Percentiles rank a stretch among this genome's conserved stretches.
Conservation (phyloP, 257 asterid species). For the Solanum gandarillasii region DNA sequence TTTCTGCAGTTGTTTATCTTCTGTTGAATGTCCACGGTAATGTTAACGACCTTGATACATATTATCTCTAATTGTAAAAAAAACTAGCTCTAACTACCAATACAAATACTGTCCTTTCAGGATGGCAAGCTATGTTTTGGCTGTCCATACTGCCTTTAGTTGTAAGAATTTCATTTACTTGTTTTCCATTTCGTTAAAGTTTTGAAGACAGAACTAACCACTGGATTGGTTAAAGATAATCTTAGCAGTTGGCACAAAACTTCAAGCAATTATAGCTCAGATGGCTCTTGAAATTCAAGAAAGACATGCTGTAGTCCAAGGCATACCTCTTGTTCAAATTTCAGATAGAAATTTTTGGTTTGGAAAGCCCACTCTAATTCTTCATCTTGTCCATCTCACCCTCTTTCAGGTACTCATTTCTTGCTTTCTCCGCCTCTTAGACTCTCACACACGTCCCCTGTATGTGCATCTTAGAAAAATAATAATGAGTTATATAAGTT, state of each 20-base stretch:
- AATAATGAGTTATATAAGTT: not conserved
- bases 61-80: not conserved
- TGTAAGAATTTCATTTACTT: not conserved
- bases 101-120: constrained; percentile 23
- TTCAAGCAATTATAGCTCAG: constrained; percentile 75
- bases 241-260: constrained; percentile 90
- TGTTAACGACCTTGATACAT: not conserved
- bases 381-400: constrained; percentile 62
- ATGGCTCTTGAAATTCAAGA: constrained; percentile 97
- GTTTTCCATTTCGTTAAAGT: not conserved
- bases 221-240: constrained; percentile 42
- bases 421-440: not conserved
- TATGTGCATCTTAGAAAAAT: not conserved
- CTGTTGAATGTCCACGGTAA: constrained; percentile 64
- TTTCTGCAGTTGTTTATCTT: constrained; percentile 58
- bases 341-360: constrained; percentile 92
- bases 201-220: constrained; percentile 16
- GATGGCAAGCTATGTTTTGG: constrained; percentile 54
- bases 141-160: constrained; percentile 39
- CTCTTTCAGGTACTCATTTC: constrained; percentile 66
- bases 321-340: constrained; percentile 92
- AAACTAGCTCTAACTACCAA: not conserved
- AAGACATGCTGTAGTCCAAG: constrained; percentile 89
- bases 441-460: not conserved
- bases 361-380: constrained; percentile 51